Conservation (phyloP, 352 stramenopile species). For the Peronospora belbahrii region DNA sequence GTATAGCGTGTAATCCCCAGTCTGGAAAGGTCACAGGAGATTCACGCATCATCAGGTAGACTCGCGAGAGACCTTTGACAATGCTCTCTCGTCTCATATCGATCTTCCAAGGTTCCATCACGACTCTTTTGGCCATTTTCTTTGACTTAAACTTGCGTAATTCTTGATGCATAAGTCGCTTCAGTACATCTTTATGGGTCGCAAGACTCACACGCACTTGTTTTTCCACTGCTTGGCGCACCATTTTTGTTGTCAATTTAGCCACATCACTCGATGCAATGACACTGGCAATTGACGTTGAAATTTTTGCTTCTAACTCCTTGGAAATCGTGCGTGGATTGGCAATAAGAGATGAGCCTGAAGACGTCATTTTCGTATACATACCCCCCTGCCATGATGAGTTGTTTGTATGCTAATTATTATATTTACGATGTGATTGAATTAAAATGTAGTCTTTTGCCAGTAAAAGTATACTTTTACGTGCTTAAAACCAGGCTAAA, state of each 20-base stretch:
- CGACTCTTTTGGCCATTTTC: conserved; percentile 54
- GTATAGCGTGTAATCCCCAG: conserved; percentile 51
- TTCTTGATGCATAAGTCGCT: conserved; percentile 83
- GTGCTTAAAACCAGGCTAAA: conserved; percentile 7
- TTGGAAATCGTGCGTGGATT: conserved; percentile 74
- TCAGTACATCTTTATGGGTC: conserved; percentile 85
- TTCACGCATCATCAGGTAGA: conserved; percentile 37
- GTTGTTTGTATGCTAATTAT: not conserved
- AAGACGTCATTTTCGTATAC: conserved; percentile 75
- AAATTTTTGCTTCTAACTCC: conserved; percentile 75
- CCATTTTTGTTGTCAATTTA: conserved; percentile 70
- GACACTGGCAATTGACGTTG: conserved; percentile 53
- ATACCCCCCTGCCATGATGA: conserved; percentile 43
- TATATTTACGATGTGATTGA: conserved; percentile 1
- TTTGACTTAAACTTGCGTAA: conserved; percentile 68
- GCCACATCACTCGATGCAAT: conserved; percentile 57
- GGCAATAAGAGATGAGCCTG: conserved; percentile 58
- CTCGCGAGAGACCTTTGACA: conserved; percentile 28
- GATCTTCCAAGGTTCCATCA: conserved; percentile 58
- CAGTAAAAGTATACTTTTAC: not conserved
- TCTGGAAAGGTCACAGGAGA: conserved; percentile 9
- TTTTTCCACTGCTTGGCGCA: conserved; percentile 81
- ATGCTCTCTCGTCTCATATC: conserved; percentile 34
- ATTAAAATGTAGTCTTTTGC: conserved; percentile 3
- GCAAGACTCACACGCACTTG: conserved; percentile 77